These are phyloP conservation scores for Grosmannia clavigera DNA, from an alignment of 2,329 filamentous ascomycete species.

Conservation along the genomic window DNA sequence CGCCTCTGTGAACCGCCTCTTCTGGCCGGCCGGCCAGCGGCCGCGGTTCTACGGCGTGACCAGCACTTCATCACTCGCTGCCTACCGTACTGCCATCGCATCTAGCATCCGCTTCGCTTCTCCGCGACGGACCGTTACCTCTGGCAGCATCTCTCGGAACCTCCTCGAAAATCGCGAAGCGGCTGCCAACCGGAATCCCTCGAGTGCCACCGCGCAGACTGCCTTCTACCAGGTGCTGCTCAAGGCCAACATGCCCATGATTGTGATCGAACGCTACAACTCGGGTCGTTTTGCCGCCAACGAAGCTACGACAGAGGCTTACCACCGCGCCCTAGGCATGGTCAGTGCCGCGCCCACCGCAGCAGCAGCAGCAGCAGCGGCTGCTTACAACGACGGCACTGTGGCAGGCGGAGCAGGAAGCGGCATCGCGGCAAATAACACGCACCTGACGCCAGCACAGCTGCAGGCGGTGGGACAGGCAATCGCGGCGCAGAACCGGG, in stretches of 20 bases:
- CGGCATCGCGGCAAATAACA: constrained; percentile 19
- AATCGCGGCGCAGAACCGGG: constrained; percentile 57
- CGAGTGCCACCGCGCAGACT: constrained; percentile 77
- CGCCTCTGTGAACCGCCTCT: background rate
- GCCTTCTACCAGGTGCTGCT: constrained; percentile 87
- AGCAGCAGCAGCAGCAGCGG: background rate
- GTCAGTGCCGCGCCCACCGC: constrained; percentile 16
- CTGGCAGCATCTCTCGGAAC: constrained; percentile 41
- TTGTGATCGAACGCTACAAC: constrained; percentile 81
- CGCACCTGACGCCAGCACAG: constrained; percentile 41
- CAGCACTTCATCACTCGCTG: background rate
- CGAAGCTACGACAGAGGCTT: constrained; percentile 62
- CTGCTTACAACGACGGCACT: background rate
- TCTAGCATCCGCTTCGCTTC: background rate
- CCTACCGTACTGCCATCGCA: background rate
- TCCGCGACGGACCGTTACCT: constrained; percentile 10
- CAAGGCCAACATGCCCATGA: constrained; percentile 85
- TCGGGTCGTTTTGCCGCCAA: constrained; percentile 78
- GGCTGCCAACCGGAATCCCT: constrained; percentile 83
- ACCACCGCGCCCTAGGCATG: constrained; percentile 56
- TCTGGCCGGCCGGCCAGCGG: background rate
- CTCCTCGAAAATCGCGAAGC: constrained; percentile 79
- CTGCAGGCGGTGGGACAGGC: constrained; percentile 73
- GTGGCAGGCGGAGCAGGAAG: constrained; percentile 7
- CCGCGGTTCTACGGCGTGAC: constrained; percentile 6